These are phyloP conservation scores for Zymoseptoria ardabiliae DNA, from an alignment of 2,329 filamentous ascomycete genomes.

Conservation along the genomic window DNA sequence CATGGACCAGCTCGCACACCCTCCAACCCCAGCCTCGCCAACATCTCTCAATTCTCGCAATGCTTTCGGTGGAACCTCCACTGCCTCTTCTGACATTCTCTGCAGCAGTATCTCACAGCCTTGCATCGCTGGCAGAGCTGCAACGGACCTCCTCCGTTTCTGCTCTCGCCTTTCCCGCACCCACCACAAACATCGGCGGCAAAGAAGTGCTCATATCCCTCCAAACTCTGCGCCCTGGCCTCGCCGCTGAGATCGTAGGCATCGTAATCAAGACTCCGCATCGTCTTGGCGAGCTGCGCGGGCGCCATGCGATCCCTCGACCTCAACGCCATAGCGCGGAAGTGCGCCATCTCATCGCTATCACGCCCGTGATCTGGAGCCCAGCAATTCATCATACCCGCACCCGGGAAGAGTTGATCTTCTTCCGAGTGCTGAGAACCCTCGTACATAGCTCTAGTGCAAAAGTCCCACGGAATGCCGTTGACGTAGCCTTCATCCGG, in stretches of 20 bases:
- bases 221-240: not conserved
- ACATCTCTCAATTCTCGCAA: not conserved
- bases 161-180: not conserved
- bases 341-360: not conserved
- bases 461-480: slow-evolving; percentile 1
- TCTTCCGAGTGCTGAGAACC: not conserved
- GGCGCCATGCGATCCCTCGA: not conserved
- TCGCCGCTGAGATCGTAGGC: not conserved
- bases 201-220: not conserved
- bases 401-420: not conserved
- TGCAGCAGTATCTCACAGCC: not conserved
- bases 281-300: not conserved
- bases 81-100: not conserved
- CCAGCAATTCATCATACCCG: not conserved
- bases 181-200: not conserved
- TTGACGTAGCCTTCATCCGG: slow-evolving; percentile 1
- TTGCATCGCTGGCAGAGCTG: not conserved
- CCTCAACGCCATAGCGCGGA: not conserved
- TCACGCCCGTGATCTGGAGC: not conserved
- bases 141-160: not conserved
- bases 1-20: too few species aligned
- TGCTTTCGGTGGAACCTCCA: not conserved
- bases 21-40: not conserved
- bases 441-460: not conserved
- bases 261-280: not conserved